These are phyloP conservation scores for Torulaspora indica DNA, from an alignment of 805 yeast species.

Conservation along the genomic window DNA sequence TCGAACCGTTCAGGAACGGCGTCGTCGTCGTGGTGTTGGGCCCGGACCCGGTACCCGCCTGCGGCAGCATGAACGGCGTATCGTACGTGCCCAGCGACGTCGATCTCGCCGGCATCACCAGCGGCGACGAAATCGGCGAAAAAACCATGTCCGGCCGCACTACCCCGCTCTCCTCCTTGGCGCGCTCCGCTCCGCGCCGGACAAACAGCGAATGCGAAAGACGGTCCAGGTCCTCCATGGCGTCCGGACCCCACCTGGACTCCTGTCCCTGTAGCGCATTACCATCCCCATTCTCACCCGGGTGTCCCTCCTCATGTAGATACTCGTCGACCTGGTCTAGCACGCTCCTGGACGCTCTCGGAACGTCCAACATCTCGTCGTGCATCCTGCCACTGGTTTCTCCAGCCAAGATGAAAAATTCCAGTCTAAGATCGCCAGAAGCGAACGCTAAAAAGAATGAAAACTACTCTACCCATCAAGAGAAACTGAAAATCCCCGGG, in stretches of 20 bases:
- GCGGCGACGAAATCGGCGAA: constrained; percentile 75
- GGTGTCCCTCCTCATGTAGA: constrained; percentile 11
- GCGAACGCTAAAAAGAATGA: no score
- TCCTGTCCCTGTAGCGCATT: background rate
- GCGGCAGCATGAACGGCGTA: constrained; percentile 19
- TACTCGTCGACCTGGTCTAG: constrained; percentile 32
- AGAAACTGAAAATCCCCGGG: no score
- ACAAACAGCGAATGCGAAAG: constrained; percentile 15
- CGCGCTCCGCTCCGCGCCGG: constrained; percentile 1
- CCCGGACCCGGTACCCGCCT: constrained; percentile 1
- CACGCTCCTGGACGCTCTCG: constrained; percentile 25
- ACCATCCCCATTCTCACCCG: constrained; percentile 3
- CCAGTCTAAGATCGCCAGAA: no score
- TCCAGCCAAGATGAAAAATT: no score
- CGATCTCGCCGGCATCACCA: constrained; percentile 43
- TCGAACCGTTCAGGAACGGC: constrained; percentile 36
- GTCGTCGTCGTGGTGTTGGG: constrained; percentile 8
- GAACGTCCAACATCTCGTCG: constrained; percentile 11
- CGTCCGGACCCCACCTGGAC: constrained; percentile 9
- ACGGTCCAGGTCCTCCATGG: constrained; percentile 21
- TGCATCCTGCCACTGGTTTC: background rate
- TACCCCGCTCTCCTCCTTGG: constrained; percentile 5
- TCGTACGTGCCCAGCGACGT: constrained; percentile 13
- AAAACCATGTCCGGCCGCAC: constrained; percentile 58
- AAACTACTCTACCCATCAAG: no score